Conservation (phyloP, 2,329 filamentous ascomycete species). For the Huntiella abstrusa region DNA sequence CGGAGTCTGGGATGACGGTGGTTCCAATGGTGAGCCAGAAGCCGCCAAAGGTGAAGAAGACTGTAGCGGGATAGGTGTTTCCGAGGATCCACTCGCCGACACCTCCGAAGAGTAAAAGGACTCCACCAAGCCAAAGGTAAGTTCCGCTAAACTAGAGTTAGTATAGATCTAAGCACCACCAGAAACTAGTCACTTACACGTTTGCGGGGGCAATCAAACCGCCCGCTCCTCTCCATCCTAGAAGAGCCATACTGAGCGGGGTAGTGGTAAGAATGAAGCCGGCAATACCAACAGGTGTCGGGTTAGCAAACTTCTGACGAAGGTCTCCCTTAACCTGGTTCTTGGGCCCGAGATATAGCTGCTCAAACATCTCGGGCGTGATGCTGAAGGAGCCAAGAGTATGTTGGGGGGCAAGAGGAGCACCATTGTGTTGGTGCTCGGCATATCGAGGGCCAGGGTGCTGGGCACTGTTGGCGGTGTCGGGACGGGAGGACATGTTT, state of each 20-base stretch:
- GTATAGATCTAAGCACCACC: neutral
- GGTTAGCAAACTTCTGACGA: slow-evolving; percentile 31
- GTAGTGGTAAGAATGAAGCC: slow-evolving; percentile 18
- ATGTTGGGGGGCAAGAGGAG: slow-evolving; percentile 14
- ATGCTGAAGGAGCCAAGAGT: slow-evolving; percentile 26
- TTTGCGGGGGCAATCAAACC: slow-evolving; percentile 17
- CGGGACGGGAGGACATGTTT: slow-evolving; percentile 2
- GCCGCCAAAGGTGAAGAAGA: slow-evolving; percentile 28
- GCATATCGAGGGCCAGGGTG: neutral
- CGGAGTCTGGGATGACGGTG: slow-evolving; percentile 29
- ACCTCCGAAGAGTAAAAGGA: slow-evolving; percentile 27
- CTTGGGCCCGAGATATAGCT: slow-evolving; percentile 31
- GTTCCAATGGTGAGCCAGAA: slow-evolving; percentile 33
- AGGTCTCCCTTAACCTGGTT: slow-evolving; percentile 26
- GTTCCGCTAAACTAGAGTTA: slow-evolving; percentile 10
- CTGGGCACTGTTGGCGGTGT: neutral
- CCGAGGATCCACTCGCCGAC: slow-evolving; percentile 31
- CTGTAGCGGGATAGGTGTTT: slow-evolving; percentile 34
- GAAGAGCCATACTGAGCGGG: slow-evolving; percentile 16
- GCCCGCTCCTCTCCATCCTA: slow-evolving; percentile 18
- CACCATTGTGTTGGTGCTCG: slow-evolving; percentile 5
- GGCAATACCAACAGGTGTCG: slow-evolving; percentile 25
- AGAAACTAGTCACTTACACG: slow-evolving; percentile 14
- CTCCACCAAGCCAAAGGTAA: slow-evolving; percentile 27
- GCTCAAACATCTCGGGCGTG: slow-evolving; percentile 32